Evolutionary conservation across 1,284 basidiomycete species (phyloP), one percentile per base, ranked within the genome.

Genomic region (Austroboletus novae-zelandiae): DNA sequence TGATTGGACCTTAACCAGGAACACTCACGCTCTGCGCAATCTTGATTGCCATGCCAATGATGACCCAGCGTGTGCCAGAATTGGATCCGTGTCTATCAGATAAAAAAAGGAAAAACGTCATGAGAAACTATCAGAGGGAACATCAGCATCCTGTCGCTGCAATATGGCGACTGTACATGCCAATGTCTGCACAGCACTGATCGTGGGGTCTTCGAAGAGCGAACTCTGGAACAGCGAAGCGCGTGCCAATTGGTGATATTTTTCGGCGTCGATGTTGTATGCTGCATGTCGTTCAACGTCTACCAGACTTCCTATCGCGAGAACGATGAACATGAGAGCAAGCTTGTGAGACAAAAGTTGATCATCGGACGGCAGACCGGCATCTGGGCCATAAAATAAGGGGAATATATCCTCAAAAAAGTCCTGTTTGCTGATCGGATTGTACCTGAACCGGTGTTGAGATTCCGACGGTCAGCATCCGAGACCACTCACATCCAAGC

Each of bases 21-120:
- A 57, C 29, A 77, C 86, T 75, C 61, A 90, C 87, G 64, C 84
- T 87, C 63, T 90, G 84, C 31, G 81, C 84, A 51, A 89, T 72
- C 69, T 88, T 90, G 53, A 88, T 81, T 17, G 87, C 83, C 46
- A 89, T 76, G 20, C 87, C 88, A 77, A 89, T 88, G 51, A 86
- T 81, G 9, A 81, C 80, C 86, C 86, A 89, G 34, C 87, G 76
- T n/a, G 81, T 79, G 15, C 86, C 86, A 54, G 83, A 83, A 56
- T 76, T 80, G 25, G 78, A 82, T 15, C 85, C 85, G 64, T 89
- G 84, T 56, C 85, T 77, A 67, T 89, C 86, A 49, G 80, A 77
- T 52, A 89, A 70, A 70, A 89, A 89, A 25, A 88, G 75, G 61
- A 87, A 89, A 64, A 81, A 88, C 1, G 84, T 80, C 85, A 89